Percentiles rank a stretch among this genome's conserved stretches.
These are phyloP conservation scores for Penicillium atrosanguineum DNA, from an alignment of 495 filamentous ascomycete species.

Conservation along the genomic window DNA sequence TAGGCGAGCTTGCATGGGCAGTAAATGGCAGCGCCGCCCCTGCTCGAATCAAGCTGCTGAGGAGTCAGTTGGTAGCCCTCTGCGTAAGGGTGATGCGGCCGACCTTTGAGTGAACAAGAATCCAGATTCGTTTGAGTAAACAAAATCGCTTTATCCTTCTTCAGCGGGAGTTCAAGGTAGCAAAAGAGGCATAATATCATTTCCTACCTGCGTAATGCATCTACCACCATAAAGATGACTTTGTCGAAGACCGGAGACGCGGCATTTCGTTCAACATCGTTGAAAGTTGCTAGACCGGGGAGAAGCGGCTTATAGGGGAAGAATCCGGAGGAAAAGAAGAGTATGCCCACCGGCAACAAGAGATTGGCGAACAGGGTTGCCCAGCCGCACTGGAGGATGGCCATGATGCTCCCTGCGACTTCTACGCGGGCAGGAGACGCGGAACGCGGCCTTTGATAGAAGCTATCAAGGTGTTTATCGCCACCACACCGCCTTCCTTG, in stretches of 20 bases:
- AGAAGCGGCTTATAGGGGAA: constrained; percentile 97
- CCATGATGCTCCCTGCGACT: constrained; percentile 19
- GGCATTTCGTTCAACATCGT: constrained; percentile 39
- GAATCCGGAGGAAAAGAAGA: constrained; percentile 88
- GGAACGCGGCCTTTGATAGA: not conserved
- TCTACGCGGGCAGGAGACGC: not conserved
- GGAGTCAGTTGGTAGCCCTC: constrained; percentile 4
- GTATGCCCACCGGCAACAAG: constrained; percentile 71
- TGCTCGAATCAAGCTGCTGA: constrained; percentile 70
- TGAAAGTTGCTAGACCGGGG: constrained; percentile 71
- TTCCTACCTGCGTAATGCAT: constrained; percentile 82
- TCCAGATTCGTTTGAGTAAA: constrained; percentile 76
- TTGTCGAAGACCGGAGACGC: constrained; percentile 72
- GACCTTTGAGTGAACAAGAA: constrained; percentile 90
- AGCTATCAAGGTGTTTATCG: not conserved
- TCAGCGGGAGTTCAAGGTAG: constrained; percentile 8
- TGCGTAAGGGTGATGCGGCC: constrained; percentile 12
- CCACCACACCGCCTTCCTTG: constrained; percentile 17
- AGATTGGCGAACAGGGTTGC: constrained; percentile 58
- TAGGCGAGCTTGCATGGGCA: constrained; percentile 92
- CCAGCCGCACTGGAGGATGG: constrained; percentile 19
- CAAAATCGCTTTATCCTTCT: constrained; percentile 75
- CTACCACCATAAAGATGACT: constrained; percentile 95
- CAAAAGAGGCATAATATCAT: not conserved
- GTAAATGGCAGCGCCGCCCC: constrained; percentile 90